Base-by-base conservation (phyloP, 352 stramenopile genomes). In the Phytopythium kandeliae region DNA sequence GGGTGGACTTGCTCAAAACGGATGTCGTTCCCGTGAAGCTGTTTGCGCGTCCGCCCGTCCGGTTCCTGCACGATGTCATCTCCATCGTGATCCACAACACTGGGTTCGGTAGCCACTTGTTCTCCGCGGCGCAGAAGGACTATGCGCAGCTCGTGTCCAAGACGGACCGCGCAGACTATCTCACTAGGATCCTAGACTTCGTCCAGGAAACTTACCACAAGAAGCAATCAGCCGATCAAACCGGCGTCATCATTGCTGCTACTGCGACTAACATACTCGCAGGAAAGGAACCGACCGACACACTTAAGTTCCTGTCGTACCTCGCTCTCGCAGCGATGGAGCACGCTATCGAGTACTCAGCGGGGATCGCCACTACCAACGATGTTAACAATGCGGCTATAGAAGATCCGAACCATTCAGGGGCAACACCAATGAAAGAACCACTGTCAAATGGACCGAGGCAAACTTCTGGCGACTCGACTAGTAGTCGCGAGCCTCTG, bases 11-110 rank as follows among this genome's bases (percentile, higher is more conserved):
- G 21, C 50, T 94, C 1, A 92, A 92, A 54, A 87, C 81, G 5
- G 65, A 61, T 15, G 57, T 78, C 8, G 50, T 92, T 0, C 80
- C 83, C 5, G 60, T 60, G 3, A 94, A 94, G 46, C 57, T 94
- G 1, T 92, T 92, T 59, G 63, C 64, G 11, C 68, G 80, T 7
- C 83, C 80, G n/a, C 80, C 83, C 0, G 76, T 94, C 45, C 77
- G 83, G 13, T 94, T 94, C 38, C 48, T 94, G 1, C 83, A 92
- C 48, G 83, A 94, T 50, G 53, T 92, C 19, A 81, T 91, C 45
- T 89, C 78, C 1, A 59, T 74, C 5, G 69, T 89, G 16, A 85
- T 88, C 42, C 49, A 62, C 35, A 90, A 78, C 60, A 94, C 83
- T 21, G 73, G 68, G 0, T 94, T 69, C n/a, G 71, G 63, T 0